Percentiles rank a stretch among this genome's conserved stretches.
Evolutionary conservation across 306 rosid genomes (phyloP).

Genomic region (Medicago ruthenica): DNA sequence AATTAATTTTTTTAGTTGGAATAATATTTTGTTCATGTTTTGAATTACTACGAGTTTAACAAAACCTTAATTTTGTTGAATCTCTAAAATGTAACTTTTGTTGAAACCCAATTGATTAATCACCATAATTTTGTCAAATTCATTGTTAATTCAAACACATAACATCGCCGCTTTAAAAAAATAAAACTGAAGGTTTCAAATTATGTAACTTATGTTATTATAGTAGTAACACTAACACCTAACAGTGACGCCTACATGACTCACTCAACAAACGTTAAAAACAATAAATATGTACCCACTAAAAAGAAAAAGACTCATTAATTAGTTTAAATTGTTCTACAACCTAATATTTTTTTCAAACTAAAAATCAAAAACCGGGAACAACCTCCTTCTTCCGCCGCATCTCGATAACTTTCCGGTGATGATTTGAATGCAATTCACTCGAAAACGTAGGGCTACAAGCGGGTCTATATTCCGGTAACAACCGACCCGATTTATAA

Average conservation of each 20-base stretch:
- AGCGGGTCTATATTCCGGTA: conserved; percentile 94
- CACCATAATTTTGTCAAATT: neutral
- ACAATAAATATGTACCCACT: conserved; percentile 51
- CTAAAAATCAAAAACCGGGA: neutral
- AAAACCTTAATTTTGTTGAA: no score
- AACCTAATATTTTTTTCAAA: neutral
- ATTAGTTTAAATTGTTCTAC: neutral
- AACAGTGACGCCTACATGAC: conserved; percentile 49
- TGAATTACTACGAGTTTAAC: no score
- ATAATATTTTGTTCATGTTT: no score
- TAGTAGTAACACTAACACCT: conserved; percentile 28
- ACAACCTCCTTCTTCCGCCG: conserved; percentile 76
- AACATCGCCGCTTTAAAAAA: neutral
- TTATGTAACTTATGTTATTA: conserved; percentile 22
- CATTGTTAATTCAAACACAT: neutral
- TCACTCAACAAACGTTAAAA: conserved; percentile 46
- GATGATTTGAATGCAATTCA: conserved; percentile 87
- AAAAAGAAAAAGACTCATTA: neutral
- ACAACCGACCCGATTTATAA: conserved; percentile 85
- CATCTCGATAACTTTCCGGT: conserved; percentile 95
- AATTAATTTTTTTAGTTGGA: no score
- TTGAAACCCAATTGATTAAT: no score
- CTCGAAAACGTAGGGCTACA: conserved; percentile 91
- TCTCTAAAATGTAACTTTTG: no score
- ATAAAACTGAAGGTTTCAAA: neutral